Evolutionary conservation across 805 yeast species (phyloP).

Genomic region (Barnettozyma pratensis): DNA sequence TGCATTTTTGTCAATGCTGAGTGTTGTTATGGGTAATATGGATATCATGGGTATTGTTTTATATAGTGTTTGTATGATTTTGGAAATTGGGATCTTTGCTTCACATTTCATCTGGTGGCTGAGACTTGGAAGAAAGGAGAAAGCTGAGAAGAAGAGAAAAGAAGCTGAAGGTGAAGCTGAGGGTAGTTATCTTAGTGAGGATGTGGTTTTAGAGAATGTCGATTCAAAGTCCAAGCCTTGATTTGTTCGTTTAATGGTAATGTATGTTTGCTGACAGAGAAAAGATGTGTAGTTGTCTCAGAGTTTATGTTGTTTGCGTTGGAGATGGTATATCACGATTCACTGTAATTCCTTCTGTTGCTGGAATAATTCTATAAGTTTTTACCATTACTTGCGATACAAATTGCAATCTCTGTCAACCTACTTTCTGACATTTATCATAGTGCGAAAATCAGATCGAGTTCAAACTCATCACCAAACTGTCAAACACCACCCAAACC

Average conservation of each 20-base stretch:
- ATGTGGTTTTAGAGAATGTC: not conserved
- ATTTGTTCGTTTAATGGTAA: not conserved
- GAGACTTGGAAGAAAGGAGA: constrained; percentile 22
- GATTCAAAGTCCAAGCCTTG: not conserved
- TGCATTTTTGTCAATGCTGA: constrained; percentile 70
- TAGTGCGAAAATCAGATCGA: no score
- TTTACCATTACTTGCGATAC: no score
- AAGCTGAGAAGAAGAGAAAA: not conserved
- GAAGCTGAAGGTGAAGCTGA: not conserved
- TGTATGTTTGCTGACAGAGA: no score
- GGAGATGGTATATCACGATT: no score
- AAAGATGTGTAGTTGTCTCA: no score
- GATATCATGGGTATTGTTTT: constrained; percentile 69
- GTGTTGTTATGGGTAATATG: constrained; percentile 51
- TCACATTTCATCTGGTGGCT: constrained; percentile 61
- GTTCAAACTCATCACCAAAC: not conserved
- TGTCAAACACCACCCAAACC: no score
- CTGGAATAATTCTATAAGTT: no score
- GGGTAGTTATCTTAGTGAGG: not conserved
- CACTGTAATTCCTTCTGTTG: no score
- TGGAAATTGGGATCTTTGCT: constrained; percentile 66
- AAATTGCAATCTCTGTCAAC: no score
- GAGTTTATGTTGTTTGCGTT: no score
- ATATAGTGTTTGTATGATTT: constrained; percentile 56
- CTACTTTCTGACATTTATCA: no score